Percentiles rank a stretch among this genome's conserved stretches.
Conservation (phyloP, 495 filamentous ascomycete species). For the Xanthoparmelia taractica region DNA sequence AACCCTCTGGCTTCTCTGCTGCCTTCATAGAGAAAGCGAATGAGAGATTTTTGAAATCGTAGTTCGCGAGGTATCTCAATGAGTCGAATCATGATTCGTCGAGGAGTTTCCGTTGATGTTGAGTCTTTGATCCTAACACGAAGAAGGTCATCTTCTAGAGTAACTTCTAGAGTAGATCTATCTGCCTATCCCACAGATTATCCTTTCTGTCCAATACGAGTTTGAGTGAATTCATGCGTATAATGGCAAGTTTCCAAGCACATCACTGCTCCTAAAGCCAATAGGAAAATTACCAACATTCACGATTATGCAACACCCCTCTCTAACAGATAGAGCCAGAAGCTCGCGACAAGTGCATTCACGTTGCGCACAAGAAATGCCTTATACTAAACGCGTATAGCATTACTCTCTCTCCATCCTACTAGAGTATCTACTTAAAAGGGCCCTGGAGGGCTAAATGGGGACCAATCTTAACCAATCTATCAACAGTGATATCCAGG, state of each 20-base stretch:
- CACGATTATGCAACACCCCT: no score
- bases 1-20: conserved; percentile 24
- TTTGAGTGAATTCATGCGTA: conserved; percentile 36
- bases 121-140: conserved; percentile 36
- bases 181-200: no score
- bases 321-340: background rate
- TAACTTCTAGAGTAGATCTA: no score
- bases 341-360: background rate
- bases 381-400: background rate
- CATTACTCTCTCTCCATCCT: background rate
- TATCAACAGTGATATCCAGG: conserved; percentile 18
- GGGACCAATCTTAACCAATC: conserved; percentile 56
- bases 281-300: background rate
- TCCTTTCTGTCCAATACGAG: conserved; percentile 35
- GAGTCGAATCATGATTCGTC: no score
- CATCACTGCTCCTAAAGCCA: conserved; percentile 7
- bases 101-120: no score
- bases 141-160: conserved; percentile 21
- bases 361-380: no score
- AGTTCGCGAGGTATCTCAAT: conserved; percentile 23
- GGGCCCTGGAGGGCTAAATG: conserved; percentile 54
- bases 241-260: conserved; percentile 33
- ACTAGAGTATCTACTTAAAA: conserved; percentile 44
- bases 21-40: conserved; percentile 42
- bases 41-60: conserved; percentile 47